Conservation (phyloP, 305 asterid genomes). For the Fraxinus sp. region DNA sequence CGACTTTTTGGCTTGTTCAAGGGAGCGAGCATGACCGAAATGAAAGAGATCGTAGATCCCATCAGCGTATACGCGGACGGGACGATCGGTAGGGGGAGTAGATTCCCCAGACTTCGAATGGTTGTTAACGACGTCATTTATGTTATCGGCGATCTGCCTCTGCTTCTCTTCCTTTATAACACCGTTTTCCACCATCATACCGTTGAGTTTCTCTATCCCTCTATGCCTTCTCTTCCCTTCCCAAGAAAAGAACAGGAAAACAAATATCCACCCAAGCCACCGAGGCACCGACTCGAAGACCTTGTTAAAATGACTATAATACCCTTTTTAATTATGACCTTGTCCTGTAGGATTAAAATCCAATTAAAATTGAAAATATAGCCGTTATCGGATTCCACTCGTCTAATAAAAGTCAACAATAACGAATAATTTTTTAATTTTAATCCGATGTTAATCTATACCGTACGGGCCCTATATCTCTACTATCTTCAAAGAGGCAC, state of each 20-base stretch:
- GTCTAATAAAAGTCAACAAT: no score
- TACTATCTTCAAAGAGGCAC: no score
- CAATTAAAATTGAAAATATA: no score
- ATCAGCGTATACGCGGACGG: slow-evolving; percentile 83
- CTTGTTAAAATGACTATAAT: no score
- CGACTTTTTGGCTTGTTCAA: slow-evolving; percentile 89
- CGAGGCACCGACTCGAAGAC: no score
- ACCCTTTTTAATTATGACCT: no score
- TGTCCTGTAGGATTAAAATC: no score
- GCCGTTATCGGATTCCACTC: no score
- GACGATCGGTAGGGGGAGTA: slow-evolving; percentile 51
- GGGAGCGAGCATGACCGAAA: slow-evolving; percentile 93
- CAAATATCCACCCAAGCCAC: no score
- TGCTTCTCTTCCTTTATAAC: slow-evolving; percentile 32
- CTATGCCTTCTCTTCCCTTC: not conserved
- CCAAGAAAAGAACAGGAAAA: not conserved
- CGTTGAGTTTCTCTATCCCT: slow-evolving; percentile 16
- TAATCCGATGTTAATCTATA: no score
- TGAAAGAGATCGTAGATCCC: slow-evolving; percentile 98
- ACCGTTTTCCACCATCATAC: slow-evolving; percentile 44
- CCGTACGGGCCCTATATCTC: no score
- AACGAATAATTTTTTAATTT: no score
- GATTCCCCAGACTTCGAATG: slow-evolving; percentile 19
- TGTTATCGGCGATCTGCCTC: slow-evolving; percentile 29
- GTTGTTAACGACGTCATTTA: slow-evolving; percentile 34